phyloP scores from a whole-genome alignment of 306 rosid genomes.

The barrel medic (Medicago truncatula) region MtrunA17r5.0-ANR NC_053047.1:35364001-35364500 shows the following conservation, averaged over 20 bases:
- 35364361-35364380: neutral
- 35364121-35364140: slow-evolving; percentile 65
- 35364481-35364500: slow-evolving; percentile 54
- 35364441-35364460: slow-evolving; percentile 82
- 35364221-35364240: slow-evolving; percentile 15
- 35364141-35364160: slow-evolving; percentile 67
- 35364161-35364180: slow-evolving; percentile 60
- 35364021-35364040: slow-evolving; percentile 69
- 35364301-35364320: neutral
- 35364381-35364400: slow-evolving; percentile 7
- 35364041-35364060: slow-evolving; percentile 80
- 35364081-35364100: slow-evolving; percentile 82
- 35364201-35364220: slow-evolving; percentile 63
- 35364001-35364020: slow-evolving; percentile 93
- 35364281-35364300: neutral
- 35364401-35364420: neutral
- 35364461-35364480: slow-evolving; percentile 94
- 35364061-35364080: slow-evolving; percentile 75
- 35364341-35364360: no score
- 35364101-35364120: slow-evolving; percentile 84
- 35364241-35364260: neutral
- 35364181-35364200: slow-evolving; percentile 76
- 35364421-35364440: slow-evolving; percentile 77
- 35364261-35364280: neutral
- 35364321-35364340: no score